Percentiles rank a stretch among this genome's conserved stretches.
Evolutionary conservation across 2,329 filamentous ascomycete genomes (phyloP).

Genomic region (Fusarium odoratissimum): DNA sequence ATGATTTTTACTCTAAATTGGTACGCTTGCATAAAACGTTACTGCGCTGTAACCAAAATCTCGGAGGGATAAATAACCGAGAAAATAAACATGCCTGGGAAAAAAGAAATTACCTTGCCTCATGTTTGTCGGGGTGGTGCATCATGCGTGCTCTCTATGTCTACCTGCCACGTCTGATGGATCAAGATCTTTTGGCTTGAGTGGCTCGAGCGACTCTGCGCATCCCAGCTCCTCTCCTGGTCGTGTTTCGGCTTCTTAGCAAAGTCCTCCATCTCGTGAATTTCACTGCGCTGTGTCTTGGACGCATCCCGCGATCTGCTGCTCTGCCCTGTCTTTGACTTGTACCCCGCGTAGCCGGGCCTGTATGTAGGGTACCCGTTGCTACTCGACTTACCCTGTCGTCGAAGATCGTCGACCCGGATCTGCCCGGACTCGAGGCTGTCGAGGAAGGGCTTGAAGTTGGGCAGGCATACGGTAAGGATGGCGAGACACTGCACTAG

Average conservation of each 20-base stretch:
- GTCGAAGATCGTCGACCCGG: constrained; percentile 45
- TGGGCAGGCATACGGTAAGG: constrained; percentile 45
- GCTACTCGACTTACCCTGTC: constrained; percentile 44
- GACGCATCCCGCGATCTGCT: constrained; percentile 28
- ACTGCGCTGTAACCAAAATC: constrained; percentile 4
- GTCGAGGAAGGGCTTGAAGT: constrained; percentile 48
- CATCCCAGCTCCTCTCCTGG: constrained; percentile 22
- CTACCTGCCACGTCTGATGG: constrained; percentile 46
- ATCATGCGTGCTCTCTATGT: constrained; percentile 37
- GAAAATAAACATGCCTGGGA: neutral
- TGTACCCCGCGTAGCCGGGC: constrained; percentile 40
- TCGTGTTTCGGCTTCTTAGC: neutral
- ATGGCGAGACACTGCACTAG: constrained; percentile 46
- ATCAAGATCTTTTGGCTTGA: constrained; percentile 47
- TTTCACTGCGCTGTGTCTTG: constrained; percentile 20
- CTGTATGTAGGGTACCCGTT: constrained; percentile 39
- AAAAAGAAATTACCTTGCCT: neutral
- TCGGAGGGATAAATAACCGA: neutral
- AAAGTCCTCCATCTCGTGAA: constrained; percentile 33
- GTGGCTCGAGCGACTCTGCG: constrained; percentile 39
- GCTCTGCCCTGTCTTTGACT: constrained; percentile 32
- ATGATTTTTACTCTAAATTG: neutral
- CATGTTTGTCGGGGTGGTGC: neutral
- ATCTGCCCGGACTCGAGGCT: constrained; percentile 47
- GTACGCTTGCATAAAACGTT: constrained; percentile 8